phyloP scores from a whole-genome alignment of 305 asterid genomes.

The Euphrasia arctica region DNA sequence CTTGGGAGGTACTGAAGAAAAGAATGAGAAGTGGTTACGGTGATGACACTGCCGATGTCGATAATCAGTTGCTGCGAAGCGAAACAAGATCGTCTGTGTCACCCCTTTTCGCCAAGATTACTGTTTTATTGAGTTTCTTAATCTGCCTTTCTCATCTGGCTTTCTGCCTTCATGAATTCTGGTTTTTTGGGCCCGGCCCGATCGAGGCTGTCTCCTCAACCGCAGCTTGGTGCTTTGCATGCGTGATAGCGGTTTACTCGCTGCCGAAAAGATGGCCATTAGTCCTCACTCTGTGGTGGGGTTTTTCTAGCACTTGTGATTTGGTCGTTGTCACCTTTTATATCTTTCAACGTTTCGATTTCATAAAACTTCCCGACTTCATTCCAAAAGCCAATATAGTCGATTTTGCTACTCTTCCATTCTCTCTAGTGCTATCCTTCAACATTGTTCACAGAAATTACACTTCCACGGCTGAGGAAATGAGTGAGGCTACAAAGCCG shows the following conservation, averaged over 20 bases:
- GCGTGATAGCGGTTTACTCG: conserved; percentile 39
- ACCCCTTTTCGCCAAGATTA: conserved; percentile 34
- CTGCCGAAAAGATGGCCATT: conserved; percentile 52
- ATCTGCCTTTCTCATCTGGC: conserved; percentile 43
- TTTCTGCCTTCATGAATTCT: conserved; percentile 39
- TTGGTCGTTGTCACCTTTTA: conserved; percentile 30
- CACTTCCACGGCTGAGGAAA: conserved; percentile 22
- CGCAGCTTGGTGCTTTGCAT: conserved; percentile 50
- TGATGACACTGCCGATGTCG: not conserved
- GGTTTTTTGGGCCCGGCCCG: conserved; percentile 24
- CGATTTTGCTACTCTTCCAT: conserved; percentile 40
- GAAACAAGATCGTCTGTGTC: conserved; percentile 24
- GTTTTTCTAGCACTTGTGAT: conserved; percentile 36
- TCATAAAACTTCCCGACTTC: conserved; percentile 30
- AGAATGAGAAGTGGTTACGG: conserved; percentile 22
- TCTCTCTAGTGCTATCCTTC: conserved; percentile 44
- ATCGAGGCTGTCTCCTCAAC: conserved; percentile 33
- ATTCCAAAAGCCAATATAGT: conserved; percentile 34
- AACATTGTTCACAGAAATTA: conserved; percentile 28
- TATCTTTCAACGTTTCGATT: conserved; percentile 28
- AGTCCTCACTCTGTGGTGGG: conserved; percentile 68
- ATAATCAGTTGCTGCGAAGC: conserved; percentile 15
- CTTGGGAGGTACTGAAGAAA: conserved; percentile 37
- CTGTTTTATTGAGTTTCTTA: conserved; percentile 38
- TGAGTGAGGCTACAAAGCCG: conserved; percentile 35